Evolutionary conservation across 2,329 filamentous ascomycete genomes (phyloP), one percentile per base, ranked within the genome.

Genomic region (Ilyonectria robusta): DNA sequence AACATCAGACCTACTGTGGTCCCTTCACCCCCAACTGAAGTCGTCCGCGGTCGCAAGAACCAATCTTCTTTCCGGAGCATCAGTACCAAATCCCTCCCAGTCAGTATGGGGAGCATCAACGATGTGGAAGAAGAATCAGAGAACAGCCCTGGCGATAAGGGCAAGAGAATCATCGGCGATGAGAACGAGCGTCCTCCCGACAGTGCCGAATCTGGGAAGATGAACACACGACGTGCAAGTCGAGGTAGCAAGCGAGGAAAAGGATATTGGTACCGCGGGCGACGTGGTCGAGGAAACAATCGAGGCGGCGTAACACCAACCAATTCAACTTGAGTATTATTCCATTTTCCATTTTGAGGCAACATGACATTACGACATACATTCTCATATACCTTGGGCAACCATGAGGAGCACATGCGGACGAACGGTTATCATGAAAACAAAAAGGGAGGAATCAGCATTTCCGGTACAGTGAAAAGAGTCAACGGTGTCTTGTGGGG

Each of bases 231-330:
- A 23, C 69, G 73, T 17, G 64, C 59, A 6, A 58, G 56, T 50
- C 75, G 77, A 37, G 73, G 72, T 10, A 69, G 71, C 13, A 75
- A 75, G 47, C 76, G 78, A 40, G 73, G 76, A 48, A 73, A 72
- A 66, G 54, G 65, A 17, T 63, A 65, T n/a, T 75, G 76, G 68
- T 62, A 67, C 40, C 76, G 77, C 33, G 75, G 75, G 26, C 76
- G 75, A 50, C 72, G 77, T n/a, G 70, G 71, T 26, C 74, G 77
- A 57, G 72, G 70, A 55, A 57, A 44, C 29, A 58, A 59, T 59
- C 70, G 72, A 21, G 59, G 64, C 50, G 56, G 58, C 35, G 56
- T 35, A 62, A 44, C 44, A 53, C 23, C 29, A 13, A 47, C 15
- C 57, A 65, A 42, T 26, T 50, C 40, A 46, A 42, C 62, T 21